phyloP scores from a whole-genome alignment of 129 eudicot genomes.

The Oenanthe sinensis region DNA sequence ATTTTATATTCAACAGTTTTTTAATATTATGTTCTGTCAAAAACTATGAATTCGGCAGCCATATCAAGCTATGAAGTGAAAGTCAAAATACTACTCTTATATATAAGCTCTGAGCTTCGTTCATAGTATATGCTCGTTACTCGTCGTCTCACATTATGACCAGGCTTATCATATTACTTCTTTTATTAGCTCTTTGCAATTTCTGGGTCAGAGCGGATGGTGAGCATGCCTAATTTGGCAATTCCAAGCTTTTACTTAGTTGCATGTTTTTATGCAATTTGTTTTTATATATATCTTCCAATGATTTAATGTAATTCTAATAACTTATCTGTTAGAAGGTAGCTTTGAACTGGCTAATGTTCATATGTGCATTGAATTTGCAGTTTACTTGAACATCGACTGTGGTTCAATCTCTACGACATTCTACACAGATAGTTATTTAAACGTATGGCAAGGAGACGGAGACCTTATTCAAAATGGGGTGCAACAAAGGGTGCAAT shows the following conservation, averaged over 20 bases:
- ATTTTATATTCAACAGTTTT: too few species aligned
- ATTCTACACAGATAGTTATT: conserved; percentile 32
- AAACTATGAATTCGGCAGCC: too few species aligned
- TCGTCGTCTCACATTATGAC: neutral
- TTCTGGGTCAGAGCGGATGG: neutral
- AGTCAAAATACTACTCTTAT: neutral
- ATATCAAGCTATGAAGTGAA: too few species aligned
- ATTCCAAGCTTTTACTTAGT: neutral
- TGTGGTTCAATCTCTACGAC: conserved; percentile 35
- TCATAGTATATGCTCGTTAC: neutral
- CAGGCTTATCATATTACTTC: neutral
- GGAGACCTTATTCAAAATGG: conserved; percentile 29
- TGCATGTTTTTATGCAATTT: neutral
- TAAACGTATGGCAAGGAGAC: conserved; percentile 49
- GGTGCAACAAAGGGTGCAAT: conserved; percentile 24
- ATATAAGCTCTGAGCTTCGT: neutral
- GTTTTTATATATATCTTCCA: too few species aligned
- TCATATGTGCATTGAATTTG: neutral
- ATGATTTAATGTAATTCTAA: too few species aligned
- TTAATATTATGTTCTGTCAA: too few species aligned
- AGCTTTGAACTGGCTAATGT: neutral
- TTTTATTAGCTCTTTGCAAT: neutral
- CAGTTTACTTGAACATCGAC: conserved; percentile 42
- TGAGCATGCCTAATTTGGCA: neutral
- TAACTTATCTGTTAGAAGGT: too few species aligned